A percentile compares a stretch with the other conserved stretches of the same genome.
These are phyloP conservation scores for Thelonectria rubi DNA, from an alignment of 2,329 filamentous ascomycete species.

Conservation along the genomic window DNA sequence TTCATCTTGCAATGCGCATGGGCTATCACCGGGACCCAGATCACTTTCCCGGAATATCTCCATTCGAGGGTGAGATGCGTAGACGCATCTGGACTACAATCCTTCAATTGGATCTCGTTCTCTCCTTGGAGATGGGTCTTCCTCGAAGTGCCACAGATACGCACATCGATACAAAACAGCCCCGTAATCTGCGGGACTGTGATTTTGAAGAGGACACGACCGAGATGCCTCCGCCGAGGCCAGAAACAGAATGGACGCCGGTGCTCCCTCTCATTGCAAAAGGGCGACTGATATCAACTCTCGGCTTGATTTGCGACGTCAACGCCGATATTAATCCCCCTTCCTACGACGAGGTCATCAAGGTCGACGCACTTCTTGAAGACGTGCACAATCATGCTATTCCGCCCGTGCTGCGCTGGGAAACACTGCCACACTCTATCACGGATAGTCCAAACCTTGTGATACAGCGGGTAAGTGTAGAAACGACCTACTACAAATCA, in stretches of 20 bases:
- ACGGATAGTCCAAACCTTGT: conserved; percentile 30
- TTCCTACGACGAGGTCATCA: conserved; percentile 21
- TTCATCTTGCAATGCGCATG: conserved; percentile 30
- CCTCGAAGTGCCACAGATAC: conserved; percentile 16
- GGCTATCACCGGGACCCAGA: conserved; percentile 31
- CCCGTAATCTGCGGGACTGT: conserved; percentile 22
- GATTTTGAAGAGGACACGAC: conserved; percentile 24
- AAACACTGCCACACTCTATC: conserved; percentile 20
- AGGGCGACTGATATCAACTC: conserved; percentile 20
- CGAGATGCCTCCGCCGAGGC: conserved; percentile 22
- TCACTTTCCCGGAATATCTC: conserved; percentile 28
- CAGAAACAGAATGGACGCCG: conserved; percentile 29
- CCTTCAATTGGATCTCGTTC: conserved; percentile 66
- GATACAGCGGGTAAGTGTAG: conserved; percentile 25
- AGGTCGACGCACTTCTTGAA: conserved; percentile 22
- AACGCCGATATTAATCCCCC: conserved; percentile 22
- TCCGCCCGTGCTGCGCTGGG: conserved; percentile 22
- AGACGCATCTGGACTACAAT: conserved; percentile 59
- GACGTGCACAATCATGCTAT: conserved; percentile 24
- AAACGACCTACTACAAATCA: conserved; percentile 25
- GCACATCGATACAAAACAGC: conserved; percentile 23
- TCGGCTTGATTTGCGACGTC: conserved; percentile 25
- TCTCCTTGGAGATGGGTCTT: conserved; percentile 71
- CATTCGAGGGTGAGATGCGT: conserved; percentile 61
- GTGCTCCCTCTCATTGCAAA: conserved; percentile 23